Percentiles rank a stretch among this genome's conserved stretches.
phyloP scores from a whole-genome alignment of 352 stramenopile species.

The Elongisporangium anandrum region DNA sequence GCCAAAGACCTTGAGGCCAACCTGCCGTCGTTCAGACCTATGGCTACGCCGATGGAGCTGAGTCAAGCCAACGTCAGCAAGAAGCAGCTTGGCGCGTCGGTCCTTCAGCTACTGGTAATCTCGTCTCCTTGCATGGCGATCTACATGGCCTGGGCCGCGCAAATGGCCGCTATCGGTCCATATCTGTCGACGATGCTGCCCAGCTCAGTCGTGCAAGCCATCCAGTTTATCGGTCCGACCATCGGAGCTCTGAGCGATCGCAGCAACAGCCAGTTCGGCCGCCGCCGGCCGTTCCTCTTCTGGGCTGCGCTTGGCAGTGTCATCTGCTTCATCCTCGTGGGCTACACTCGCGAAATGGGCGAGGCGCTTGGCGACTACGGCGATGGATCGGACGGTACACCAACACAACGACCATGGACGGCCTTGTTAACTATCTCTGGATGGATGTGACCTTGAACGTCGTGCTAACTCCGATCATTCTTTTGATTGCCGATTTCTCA shows the following conservation, averaged over 20 bases:
- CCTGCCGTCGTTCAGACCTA: not conserved
- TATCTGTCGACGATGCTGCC: conserved; percentile 51
- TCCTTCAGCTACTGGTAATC: conserved; percentile 27
- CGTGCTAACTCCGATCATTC: conserved; percentile 42
- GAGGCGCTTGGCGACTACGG: conserved; percentile 45
- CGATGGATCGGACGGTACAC: conserved; percentile 12
- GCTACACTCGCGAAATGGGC: conserved; percentile 51
- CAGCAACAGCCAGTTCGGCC: conserved; percentile 31
- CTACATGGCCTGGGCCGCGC: conserved; percentile 58
- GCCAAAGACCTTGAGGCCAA: not conserved
- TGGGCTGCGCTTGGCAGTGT: conserved; percentile 26
- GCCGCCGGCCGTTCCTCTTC: conserved; percentile 38
- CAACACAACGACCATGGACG: conserved; percentile 35
- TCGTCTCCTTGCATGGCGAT: conserved; percentile 55
- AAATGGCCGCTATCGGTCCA: conserved; percentile 49
- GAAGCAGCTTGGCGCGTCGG: not conserved
- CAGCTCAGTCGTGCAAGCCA: conserved; percentile 31
- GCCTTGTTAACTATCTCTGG: conserved; percentile 53
- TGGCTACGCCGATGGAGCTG: not conserved
- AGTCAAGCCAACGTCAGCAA: not conserved
- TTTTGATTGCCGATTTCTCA: conserved; percentile 55
- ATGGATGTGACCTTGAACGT: conserved; percentile 68
- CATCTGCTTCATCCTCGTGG: conserved; percentile 61
- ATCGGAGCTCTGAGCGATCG: conserved; percentile 51
- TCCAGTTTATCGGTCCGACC: conserved; percentile 51